Evolutionary conservation across 768 basidiomycete species (phyloP).

Genomic region (Naganishia kalamii): DNA sequence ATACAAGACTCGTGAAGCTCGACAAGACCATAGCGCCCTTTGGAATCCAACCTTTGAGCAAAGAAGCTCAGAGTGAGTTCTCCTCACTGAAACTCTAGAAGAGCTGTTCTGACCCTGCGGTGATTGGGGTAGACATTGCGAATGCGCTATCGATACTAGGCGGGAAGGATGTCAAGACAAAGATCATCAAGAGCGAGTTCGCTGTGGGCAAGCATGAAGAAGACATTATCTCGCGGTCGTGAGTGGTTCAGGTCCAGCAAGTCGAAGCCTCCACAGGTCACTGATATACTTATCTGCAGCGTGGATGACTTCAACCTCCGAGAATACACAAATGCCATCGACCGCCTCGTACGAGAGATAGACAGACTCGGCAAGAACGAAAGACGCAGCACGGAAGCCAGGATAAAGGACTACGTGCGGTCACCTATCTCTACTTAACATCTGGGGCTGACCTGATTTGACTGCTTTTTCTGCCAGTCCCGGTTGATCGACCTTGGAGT

Average conservation of each 20-base stretch:
- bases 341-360: constrained; percentile 36
- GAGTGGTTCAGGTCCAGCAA: neutral
- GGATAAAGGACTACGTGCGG: constrained; percentile 39
- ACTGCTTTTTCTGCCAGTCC: constrained; percentile 18
- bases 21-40: constrained; percentile 45
- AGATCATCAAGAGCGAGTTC: constrained; percentile 34
- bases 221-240: constrained; percentile 32
- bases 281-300: neutral
- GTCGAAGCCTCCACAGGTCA: neutral
- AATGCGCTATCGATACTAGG: constrained; percentile 25
- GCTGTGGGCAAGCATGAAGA: constrained; percentile 38
- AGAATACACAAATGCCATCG: constrained; percentile 40
- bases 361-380: constrained; percentile 39
- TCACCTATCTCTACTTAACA: neutral
- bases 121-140: constrained; percentile 32
- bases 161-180: constrained; percentile 19
- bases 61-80: constrained; percentile 39
- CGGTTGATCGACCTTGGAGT: constrained; percentile 39
- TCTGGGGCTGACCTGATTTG: neutral
- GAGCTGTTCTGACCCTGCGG: neutral
- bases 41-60: constrained; percentile 39
- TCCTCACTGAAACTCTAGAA: neutral
- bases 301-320: constrained; percentile 28
- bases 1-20: constrained; percentile 37
- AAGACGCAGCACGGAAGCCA: constrained; percentile 33